Evolutionary conservation across 768 basidiomycete species (phyloP).

Genomic region (Rhizopogon salebrosus): DNA sequence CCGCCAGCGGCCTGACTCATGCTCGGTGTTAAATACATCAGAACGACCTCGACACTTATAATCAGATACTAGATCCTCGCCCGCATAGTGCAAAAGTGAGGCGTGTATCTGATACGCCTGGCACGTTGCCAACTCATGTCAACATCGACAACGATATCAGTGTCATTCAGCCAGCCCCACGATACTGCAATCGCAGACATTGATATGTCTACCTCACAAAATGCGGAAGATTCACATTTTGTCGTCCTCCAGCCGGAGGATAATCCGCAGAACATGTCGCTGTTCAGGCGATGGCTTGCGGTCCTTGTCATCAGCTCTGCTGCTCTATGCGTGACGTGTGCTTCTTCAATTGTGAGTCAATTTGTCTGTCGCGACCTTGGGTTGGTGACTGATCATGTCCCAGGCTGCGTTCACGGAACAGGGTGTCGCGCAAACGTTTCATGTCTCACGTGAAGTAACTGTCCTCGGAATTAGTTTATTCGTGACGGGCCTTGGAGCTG

Average conservation of each 20-base stretch:
- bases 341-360: conserved; percentile 49
- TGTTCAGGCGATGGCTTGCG: conserved; percentile 41
- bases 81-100: no score
- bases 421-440: conserved; percentile 47
- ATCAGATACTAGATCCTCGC: no score
- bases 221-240: conserved; percentile 10
- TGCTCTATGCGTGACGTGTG: conserved; percentile 47
- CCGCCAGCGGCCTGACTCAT: not conserved
- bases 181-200: conserved; percentile 6
- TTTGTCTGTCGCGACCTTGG: not conserved
- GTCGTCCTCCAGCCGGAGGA: conserved; percentile 38
- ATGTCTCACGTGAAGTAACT: conserved; percentile 48
- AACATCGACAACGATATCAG: conserved; percentile 7
- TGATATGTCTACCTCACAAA: not conserved
- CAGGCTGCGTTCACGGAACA: conserved; percentile 62
- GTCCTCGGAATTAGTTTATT: conserved; percentile 45
- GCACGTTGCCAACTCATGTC: not conserved
- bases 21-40: not conserved
- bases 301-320: conserved; percentile 43
- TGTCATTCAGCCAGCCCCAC: conserved; percentile 1
- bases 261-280: conserved; percentile 36
- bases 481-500: conserved; percentile 31
- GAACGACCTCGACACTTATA: not conserved
- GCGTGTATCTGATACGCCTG: no score
- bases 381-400: not conserved